phyloP scores from a whole-genome alignment of 768 basidiomycete species.

The Rhizopogon salebrosus region DNA sequence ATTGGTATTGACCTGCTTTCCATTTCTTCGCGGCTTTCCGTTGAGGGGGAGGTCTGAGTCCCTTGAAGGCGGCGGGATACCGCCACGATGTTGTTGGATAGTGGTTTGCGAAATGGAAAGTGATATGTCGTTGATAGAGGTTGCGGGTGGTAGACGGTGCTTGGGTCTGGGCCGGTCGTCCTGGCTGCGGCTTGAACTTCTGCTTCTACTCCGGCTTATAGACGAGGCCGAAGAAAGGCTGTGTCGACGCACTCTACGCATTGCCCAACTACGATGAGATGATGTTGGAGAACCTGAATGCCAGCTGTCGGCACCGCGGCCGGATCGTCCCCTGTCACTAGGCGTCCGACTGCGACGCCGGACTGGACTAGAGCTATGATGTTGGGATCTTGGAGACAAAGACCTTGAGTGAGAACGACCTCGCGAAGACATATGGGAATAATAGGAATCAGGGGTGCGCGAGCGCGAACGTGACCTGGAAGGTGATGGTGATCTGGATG shows the following conservation, averaged over 20 bases:
- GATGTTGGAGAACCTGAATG: constrained; percentile 36
- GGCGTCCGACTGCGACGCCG: constrained; percentile 44
- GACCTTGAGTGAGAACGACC: constrained; percentile 62
- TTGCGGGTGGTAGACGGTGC: constrained; percentile 56
- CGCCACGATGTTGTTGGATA: constrained; percentile 11
- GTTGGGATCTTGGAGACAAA: constrained; percentile 53
- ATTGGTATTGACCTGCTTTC: constrained; percentile 27
- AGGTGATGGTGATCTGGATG: constrained; percentile 17
- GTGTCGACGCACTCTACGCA: constrained; percentile 29
- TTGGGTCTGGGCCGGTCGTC: constrained; percentile 46
- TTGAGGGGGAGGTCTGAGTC: constrained; percentile 26
- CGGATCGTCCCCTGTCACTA: constrained; percentile 37
- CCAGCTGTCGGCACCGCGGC: constrained; percentile 13
- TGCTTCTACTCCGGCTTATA: constrained; percentile 51
- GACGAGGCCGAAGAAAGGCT: constrained; percentile 54
- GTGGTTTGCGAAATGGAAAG: constrained; percentile 28
- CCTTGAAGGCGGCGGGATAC: not conserved
- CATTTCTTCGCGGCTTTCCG: constrained; percentile 33
- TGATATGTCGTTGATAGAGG: constrained; percentile 31
- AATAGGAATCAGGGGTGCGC: constrained; percentile 53
- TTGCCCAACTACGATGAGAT: constrained; percentile 35
- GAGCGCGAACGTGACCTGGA: constrained; percentile 52
- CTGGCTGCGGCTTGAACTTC: constrained; percentile 49
- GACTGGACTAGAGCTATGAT: constrained; percentile 46
- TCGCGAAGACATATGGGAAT: constrained; percentile 58